Conservation (phyloP, 305 asterid species). For the Plantago lanceolata region DNA sequence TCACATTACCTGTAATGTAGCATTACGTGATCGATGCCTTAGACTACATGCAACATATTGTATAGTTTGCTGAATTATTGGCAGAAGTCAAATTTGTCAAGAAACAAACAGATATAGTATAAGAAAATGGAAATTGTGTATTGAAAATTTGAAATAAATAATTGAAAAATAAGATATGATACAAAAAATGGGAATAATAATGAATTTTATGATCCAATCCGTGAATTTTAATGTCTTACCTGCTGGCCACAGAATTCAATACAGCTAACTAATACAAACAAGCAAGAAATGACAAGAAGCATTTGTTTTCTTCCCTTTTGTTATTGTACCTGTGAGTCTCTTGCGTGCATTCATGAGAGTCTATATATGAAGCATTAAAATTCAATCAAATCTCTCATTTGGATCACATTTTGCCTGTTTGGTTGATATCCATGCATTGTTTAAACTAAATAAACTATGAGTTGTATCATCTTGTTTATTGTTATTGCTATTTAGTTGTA, state of each 20-base stretch:
- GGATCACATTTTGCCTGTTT: no score
- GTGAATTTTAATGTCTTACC: conserved; percentile 1
- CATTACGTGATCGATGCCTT: background rate
- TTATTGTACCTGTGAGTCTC: conserved; percentile 7
- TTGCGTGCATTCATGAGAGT: background rate
- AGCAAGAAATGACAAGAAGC: conserved; percentile 10
- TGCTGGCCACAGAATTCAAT: conserved; percentile 9
- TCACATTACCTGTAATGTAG: background rate
- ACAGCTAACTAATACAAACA: background rate
- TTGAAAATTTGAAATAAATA: background rate
- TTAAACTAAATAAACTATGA: background rate
- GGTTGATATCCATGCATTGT: background rate
- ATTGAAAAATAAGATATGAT: background rate
- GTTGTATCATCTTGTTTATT: no score
- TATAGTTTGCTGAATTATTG: background rate
- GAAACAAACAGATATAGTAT: conserved; percentile 1
- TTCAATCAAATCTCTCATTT: no score
- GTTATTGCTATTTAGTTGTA: no score
- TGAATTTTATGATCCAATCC: conserved; percentile 2
- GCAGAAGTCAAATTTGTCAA: conserved; percentile 4
- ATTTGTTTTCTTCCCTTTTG: background rate
- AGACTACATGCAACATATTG: background rate
- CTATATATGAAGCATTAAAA: no score
- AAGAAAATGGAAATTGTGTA: background rate
- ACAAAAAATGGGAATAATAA: background rate